phyloP scores from a whole-genome alignment of 257 asterid species.

The Primulina huaijiensis region DNA sequence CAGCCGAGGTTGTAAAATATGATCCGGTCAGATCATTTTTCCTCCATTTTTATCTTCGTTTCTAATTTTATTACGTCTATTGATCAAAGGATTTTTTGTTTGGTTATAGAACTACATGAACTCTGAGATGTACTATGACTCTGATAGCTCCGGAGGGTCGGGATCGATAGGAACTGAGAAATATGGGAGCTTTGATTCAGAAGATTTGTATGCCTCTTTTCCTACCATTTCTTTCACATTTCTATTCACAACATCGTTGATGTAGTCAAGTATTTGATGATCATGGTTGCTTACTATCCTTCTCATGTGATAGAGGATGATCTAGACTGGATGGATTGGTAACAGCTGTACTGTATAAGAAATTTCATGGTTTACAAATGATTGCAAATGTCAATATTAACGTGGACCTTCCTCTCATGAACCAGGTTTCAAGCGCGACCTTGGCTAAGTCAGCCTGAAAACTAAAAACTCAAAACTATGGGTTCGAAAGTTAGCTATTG shows the following conservation, averaged over 20 bases:
- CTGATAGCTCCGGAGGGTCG: conserved; percentile 26
- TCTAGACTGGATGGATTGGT: too few relatives aligned
- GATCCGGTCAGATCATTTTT: conserved; percentile 38
- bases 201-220: conserved; percentile 12
- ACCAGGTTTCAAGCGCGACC: conserved; percentile 25
- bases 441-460: conserved; percentile 7
- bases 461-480: not conserved
- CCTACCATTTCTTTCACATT: not conserved
- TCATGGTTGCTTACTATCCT: too few relatives aligned
- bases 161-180: conserved; percentile 27
- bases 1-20: conserved; percentile 44
- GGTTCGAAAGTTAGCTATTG: conserved; percentile 17
- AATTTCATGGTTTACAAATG: not conserved
- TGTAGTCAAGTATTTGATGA: too few relatives aligned
- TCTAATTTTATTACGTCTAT: not conserved
- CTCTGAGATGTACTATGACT: conserved; percentile 15
- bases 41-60: not conserved
- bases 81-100: conserved; percentile 1
- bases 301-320: too few relatives aligned
- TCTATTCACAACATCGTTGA: not conserved
- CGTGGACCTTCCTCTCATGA: not conserved
- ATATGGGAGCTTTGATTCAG: conserved; percentile 23
- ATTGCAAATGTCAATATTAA: not conserved
- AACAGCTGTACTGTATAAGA: not conserved
- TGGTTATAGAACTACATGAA: conserved; percentile 28